Base-by-base conservation (phyloP, 306 rosid genomes). In the Neltuma alba region DNA sequence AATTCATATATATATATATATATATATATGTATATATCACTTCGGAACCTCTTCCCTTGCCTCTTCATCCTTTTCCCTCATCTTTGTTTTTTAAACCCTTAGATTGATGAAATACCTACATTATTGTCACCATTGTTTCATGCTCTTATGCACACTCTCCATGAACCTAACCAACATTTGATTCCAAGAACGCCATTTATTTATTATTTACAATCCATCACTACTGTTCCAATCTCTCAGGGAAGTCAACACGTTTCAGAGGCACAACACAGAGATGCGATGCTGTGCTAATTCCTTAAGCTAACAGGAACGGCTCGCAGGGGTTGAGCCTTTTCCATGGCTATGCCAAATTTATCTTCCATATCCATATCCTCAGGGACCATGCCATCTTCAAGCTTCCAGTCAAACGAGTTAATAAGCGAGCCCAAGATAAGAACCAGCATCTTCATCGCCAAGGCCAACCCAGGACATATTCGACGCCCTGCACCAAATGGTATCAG, bases 401-500 rank as follows among this genome's bases (percentile, higher is more conserved):
- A 87, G 73, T 81, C 76, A n/a, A 83, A 89, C 2, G 44, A 67
- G 65, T 85, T 82, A 4, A 89, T 16, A 87, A 84, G 27, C 89
- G 89, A 84, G 21, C 90, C 89, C 74, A 89, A 55, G 47, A 79
- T 38, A 15, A 21, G 30, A 57, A 78, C 81, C 74, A 86, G 8
- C 81, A 86, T 85, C n/a, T 87, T 66, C 33, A 40, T n/a, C 7
- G 72, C 72, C 52, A 67, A 5, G 20, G 73, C 82, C 55, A 74
- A 62, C 5, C 90, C 92, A 7, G 87, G 87, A n/a, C 90, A 89
- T 16, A 76, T 86, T 50, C 89, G 67, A 14, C 89, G 36, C 20
- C 86, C 89, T 4, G 76, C 68, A 1, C 89, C 86, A 45, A 89
- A 89, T 0, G 90, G 89, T 28, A 68, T 16, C 2, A 89, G 75